Conservation (phyloP, 148 eudicot species). For the Fallopia convolvulus region DNA sequence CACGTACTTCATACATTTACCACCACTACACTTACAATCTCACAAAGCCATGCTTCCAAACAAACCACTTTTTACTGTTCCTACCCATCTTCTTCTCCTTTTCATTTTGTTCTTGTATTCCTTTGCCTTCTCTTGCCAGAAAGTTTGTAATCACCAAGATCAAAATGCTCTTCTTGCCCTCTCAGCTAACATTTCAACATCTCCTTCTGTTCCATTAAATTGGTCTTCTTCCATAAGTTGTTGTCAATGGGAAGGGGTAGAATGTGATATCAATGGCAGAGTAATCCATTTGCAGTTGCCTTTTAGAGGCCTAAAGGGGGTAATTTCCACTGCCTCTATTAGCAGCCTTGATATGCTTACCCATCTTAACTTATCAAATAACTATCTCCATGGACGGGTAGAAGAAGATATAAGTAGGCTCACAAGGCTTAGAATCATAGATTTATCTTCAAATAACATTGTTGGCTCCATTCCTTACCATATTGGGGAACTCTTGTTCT, state of each 20-base stretch:
- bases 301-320: conserved; percentile 37
- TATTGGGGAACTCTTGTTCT: not conserved
- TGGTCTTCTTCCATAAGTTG: conserved; percentile 54
- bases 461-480: not conserved
- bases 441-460: not conserved
- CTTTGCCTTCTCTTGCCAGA: not conserved
- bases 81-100: not conserved
- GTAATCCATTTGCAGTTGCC: conserved; percentile 48
- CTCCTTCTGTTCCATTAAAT: conserved; percentile 24
- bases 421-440: not conserved
- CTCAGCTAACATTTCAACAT: conserved; percentile 7
- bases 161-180: not conserved
- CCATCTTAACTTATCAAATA: conserved; percentile 45
- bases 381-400: not conserved
- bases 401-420: not conserved
- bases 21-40: too few relatives aligned
- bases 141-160: conserved; percentile 4
- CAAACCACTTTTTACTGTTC: not conserved
- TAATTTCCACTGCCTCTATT: conserved; percentile 29
- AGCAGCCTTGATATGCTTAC: conserved; percentile 41
- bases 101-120: not conserved
- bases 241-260: conserved; percentile 72
- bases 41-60: not conserved
- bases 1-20: too few relatives aligned
- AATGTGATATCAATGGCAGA: conserved; percentile 36